phyloP scores from a whole-genome alignment of 352 stramenopile species.

The Phytopythium mirpurense region DNA sequence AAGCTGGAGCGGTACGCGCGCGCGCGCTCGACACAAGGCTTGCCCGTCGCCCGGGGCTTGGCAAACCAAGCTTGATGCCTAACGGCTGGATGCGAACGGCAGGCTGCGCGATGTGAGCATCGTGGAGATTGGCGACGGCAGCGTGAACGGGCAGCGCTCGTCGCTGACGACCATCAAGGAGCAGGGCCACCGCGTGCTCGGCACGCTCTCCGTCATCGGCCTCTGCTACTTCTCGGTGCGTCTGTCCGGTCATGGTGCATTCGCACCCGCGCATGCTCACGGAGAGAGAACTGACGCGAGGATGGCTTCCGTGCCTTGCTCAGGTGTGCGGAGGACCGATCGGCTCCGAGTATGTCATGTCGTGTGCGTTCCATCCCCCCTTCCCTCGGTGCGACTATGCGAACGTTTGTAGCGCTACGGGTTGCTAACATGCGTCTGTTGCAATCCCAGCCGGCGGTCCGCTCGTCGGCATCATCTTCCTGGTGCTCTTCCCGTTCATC shows the following conservation, averaged over 20 bases:
- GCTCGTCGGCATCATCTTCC: constrained; percentile 51
- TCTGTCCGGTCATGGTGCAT: background rate
- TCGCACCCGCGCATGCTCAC: background rate
- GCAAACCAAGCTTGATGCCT: no score
- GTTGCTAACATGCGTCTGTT: no score
- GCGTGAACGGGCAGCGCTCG: background rate
- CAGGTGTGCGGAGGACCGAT: constrained; percentile 21
- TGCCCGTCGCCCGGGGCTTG: no score
- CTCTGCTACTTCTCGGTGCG: constrained; percentile 53
- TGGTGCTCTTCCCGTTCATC: constrained; percentile 62
- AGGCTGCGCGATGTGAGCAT: background rate
- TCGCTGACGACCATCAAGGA: constrained; percentile 28
- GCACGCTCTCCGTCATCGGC: constrained; percentile 47
- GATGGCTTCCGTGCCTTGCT: no score
- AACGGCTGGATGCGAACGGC: no score
- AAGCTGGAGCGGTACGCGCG: no score
- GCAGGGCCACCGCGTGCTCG: constrained; percentile 39
- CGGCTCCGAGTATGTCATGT: constrained; percentile 38
- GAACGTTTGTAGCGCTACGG: no score
- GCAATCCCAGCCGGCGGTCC: constrained; percentile 87
- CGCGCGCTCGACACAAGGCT: no score
- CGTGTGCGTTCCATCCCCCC: constrained; percentile 52
- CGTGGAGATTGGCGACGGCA: background rate
- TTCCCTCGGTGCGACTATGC: no score
- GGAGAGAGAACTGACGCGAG: background rate